phyloP scores from a whole-genome alignment of 805 yeast genomes.

The Starmerella ratchasimensis region DNA sequence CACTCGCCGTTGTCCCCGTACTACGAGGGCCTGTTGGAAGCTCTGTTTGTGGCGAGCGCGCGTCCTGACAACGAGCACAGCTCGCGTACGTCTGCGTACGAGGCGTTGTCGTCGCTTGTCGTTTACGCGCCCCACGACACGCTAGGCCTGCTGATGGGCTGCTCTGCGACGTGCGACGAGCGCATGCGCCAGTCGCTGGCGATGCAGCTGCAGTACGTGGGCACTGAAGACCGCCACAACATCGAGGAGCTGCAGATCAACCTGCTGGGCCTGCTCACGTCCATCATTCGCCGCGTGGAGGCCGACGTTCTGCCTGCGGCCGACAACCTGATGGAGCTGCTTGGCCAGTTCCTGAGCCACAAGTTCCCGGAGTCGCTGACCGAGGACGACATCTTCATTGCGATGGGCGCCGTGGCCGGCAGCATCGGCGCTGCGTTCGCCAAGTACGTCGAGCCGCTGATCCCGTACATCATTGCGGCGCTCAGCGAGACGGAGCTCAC shows the following conservation, averaged over 20 bases:
- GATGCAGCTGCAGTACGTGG: constrained; percentile 43
- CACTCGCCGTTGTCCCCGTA: constrained; percentile 61
- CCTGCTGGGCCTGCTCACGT: constrained; percentile 59
- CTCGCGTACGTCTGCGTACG: constrained; percentile 91
- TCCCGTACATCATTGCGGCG: constrained; percentile 71
- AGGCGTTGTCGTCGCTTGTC: constrained; percentile 75
- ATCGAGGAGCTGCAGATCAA: constrained; percentile 83
- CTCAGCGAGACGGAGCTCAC: constrained; percentile 71
- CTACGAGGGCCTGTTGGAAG: constrained; percentile 55
- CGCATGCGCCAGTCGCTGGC: constrained; percentile 58
- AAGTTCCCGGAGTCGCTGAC: constrained; percentile 56
- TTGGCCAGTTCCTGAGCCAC: constrained; percentile 56
- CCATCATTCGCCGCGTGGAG: constrained; percentile 70
- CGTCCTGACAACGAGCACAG: constrained; percentile 72
- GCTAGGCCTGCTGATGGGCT: constrained; percentile 49
- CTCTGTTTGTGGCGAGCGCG: constrained; percentile 53
- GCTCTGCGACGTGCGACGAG: constrained; percentile 60
- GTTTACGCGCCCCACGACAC: constrained; percentile 59
- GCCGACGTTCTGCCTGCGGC: constrained; percentile 45
- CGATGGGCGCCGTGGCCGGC: constrained; percentile 77
- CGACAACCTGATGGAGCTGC: constrained; percentile 72
- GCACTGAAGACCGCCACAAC: constrained; percentile 58
- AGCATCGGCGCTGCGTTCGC: constrained; percentile 59
- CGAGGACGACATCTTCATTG: constrained; percentile 90
- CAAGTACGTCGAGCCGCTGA: constrained; percentile 65